Base-by-base conservation (phyloP, 345 rosid species). In the Clarkia xantiana region DNA sequence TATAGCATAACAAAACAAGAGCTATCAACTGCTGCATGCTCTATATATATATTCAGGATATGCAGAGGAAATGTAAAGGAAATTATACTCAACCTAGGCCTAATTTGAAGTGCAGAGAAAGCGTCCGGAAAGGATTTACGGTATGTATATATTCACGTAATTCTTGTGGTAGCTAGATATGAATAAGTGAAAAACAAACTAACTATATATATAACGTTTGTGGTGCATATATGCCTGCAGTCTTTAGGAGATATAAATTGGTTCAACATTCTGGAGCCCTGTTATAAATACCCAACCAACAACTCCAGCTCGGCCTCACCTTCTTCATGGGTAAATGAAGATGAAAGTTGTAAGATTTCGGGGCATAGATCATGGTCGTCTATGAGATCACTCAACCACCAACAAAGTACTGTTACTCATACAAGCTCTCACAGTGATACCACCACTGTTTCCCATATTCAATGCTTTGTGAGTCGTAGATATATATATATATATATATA, bases 251-350 rank as follows among this genome's bases (percentile, higher is more conserved):
- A 19, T 29, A 47, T 75, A n/a, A 75, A 78, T 50, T 19, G 61
- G 6, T 75, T 65, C 18, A 54, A 70, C 62, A 66, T 70, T 38
- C 76, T 75, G 10, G 71, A 75, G 51, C 67, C 78, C 3, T 78
- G 84, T 64, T 72, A 65, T 57, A 74, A 61, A 34, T 49, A 54
- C 9, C 73, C 77, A 1, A 29, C 9, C 3, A 55, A 20, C 23
- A n/a, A n/a, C n/a, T n/a, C n/a, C n/a, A n/a, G n/a, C n/a, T n/a
- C n/a, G n/a, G n/a, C n/a, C n/a, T n/a, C n/a, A n/a, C n/a, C n/a
- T n/a, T 7, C 43, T 16, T 12, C 9, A 3, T 11, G 18, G 15
- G 45, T 3, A 9, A 15, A 29, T 10, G 8, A 44, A 25, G 18
- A 23, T 3, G 49, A 36, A 50, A 14, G 44, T 29, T 7, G 18